Evolutionary conservation across 2,329 filamentous ascomycete genomes (phyloP).

Genomic region (Apiospora malaysiana): DNA sequence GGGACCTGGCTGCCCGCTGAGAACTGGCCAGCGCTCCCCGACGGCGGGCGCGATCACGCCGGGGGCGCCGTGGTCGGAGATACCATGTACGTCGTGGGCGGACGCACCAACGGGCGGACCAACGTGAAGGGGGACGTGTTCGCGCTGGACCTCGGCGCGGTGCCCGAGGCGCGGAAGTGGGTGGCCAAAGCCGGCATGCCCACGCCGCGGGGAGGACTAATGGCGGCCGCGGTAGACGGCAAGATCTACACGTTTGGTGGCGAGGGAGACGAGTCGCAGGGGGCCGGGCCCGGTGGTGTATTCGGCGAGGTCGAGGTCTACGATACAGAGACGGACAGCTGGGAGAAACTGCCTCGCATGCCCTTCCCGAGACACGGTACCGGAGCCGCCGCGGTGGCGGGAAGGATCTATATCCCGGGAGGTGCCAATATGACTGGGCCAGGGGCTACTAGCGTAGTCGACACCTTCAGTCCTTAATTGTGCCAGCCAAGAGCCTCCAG

Average conservation of each 20-base stretch:
- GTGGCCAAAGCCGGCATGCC: not conserved
- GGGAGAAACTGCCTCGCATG: not conserved
- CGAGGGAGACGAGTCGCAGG: not conserved
- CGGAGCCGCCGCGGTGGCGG: constrained; percentile 4
- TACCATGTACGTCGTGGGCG: constrained; percentile 9
- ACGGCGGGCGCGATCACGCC: not conserved
- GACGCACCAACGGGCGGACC: not conserved
- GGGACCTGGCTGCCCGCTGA: not conserved
- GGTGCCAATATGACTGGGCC: not conserved
- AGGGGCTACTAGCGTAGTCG: constrained; percentile 6
- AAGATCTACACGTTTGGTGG: constrained; percentile 7
- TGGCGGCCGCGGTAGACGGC: not conserved
- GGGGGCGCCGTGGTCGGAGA: constrained; percentile 1
- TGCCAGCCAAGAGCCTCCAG: not conserved
- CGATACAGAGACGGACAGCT: not conserved
- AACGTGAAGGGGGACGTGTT: constrained; percentile 4
- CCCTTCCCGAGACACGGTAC: not conserved
- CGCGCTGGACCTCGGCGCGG: not conserved
- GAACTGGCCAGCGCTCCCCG: not conserved
- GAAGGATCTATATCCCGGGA: not conserved
- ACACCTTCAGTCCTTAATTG: constrained; percentile 12
- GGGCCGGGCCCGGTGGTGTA: not conserved
- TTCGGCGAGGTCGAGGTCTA: not conserved
- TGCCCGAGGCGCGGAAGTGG: not conserved
- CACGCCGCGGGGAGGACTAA: not conserved